A percentile compares a stretch with the other conserved stretches of the same genome.
Evolutionary conservation across 2,329 filamentous ascomycete species (phyloP).

Genomic region (Coniochaeta hoffmannii): DNA sequence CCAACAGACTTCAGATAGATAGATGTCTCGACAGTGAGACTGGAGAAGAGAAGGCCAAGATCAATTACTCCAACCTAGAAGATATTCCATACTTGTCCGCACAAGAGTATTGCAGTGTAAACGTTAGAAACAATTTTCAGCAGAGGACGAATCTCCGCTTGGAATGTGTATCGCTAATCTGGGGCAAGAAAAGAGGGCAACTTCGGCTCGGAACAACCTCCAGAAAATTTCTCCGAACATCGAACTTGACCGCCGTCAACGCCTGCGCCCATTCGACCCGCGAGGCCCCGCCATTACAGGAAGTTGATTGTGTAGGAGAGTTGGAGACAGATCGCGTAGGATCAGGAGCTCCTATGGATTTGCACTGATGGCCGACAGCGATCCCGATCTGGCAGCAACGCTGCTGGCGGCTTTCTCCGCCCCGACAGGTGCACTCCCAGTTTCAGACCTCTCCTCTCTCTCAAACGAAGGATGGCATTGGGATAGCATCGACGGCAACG

Average conservation of each 20-base stretch:
- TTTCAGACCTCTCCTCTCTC: background rate
- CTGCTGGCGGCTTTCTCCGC: conserved; percentile 3
- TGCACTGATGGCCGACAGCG: background rate
- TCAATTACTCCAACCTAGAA: no score
- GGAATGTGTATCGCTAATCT: conserved; percentile 1
- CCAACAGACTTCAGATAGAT: background rate
- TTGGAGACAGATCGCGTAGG: background rate
- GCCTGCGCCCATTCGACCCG: background rate
- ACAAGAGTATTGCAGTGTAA: background rate
- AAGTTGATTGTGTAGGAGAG: background rate
- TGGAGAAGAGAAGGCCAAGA: no score
- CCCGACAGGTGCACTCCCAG: background rate
- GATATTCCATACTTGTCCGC: no score
- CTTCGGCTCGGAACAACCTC: background rate
- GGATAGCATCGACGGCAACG: background rate
- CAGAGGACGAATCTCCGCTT: background rate
- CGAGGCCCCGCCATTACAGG: background rate
- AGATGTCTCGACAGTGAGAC: no score
- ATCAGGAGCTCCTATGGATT: background rate
- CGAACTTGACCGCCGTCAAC: background rate
- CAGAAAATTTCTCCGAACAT: conserved; percentile 2
- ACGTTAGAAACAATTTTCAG: background rate
- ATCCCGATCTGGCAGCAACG: conserved; percentile 1
- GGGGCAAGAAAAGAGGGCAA: background rate
- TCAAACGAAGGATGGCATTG: background rate